Base-by-base conservation (phyloP, 257 asterid species). In the Lycium barbarum region DNA sequence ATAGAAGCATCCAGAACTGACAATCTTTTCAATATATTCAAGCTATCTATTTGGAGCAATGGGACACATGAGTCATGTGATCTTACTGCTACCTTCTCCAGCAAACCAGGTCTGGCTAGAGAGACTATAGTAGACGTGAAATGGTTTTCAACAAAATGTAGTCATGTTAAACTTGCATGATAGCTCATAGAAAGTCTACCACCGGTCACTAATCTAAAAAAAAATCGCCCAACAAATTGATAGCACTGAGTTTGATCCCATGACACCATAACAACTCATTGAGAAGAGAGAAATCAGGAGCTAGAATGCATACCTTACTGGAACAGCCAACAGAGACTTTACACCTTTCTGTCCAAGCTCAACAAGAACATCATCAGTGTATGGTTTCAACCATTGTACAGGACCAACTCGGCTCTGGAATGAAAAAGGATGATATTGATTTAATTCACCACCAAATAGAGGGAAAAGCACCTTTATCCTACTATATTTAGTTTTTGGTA, bases 381-480 rank as follows among this genome's bases (percentile, higher is more conserved):
- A 96, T 8, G 98, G 99, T 83, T 96, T 96, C 86, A 96, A 88
- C 98, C 99, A 96, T 83, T 96, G 96, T 82, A 96, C 99, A 20
- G 99, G 99, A 74, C 99, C 99, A 43, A 96, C 99, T 58, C 99
- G 96, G 84, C 99, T 95, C 99, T 96, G 89, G 51, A 20, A 90
- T 22, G 61, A 36, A 80, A 47, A 61, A 18, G 6, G 57, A 85
- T 43, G 14, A 79, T 12, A 65, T 33, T 9, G 61, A 33, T 68
- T 83, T 54, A 81, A 80, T 51, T 80, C 26, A 79, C 18, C n/a
- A 68, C n/a, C 43, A 45, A 53, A 36, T 45, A 43, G 20, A 1
- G 8, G 40, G 62, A 22, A 84, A 80, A 68, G 22, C 14, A 15
- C 47, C 15, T 78, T 33, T 33, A 2, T 78, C 53, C 54, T 54